These are phyloP conservation scores for Fusarium goolgardi DNA, from an alignment of 2,329 filamentous ascomycete species.

Conservation along the genomic window DNA sequence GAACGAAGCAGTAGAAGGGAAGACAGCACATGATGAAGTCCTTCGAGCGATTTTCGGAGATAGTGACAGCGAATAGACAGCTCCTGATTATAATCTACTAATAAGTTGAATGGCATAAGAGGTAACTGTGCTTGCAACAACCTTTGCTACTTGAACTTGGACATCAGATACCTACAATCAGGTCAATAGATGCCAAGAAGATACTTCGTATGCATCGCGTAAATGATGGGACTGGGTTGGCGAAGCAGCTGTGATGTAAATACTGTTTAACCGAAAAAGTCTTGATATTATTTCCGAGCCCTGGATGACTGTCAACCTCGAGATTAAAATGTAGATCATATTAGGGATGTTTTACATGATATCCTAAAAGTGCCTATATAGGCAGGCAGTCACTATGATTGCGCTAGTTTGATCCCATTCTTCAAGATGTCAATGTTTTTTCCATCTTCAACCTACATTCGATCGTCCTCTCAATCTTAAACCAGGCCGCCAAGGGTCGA, in stretches of 20 bases:
- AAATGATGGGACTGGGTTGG: neutral
- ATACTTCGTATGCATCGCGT: neutral
- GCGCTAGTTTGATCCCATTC: neutral
- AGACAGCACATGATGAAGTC: conserved; percentile 80
- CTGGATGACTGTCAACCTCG: neutral
- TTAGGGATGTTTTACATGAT: neutral
- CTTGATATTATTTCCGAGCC: conserved; percentile 1
- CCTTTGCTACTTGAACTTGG: neutral
- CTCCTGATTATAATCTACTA: neutral
- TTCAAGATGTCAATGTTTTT: neutral
- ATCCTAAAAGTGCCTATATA: neutral
- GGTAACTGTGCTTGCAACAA: neutral
- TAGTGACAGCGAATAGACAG: conserved; percentile 72
- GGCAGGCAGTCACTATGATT: neutral
- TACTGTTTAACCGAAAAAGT: conserved; percentile 1
- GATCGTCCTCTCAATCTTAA: conserved; percentile 27
- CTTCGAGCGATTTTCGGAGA: conserved; percentile 96
- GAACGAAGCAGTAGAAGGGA: conserved; percentile 75
- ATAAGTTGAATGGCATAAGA: neutral
- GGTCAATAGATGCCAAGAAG: neutral
- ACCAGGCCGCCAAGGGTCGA: conserved; percentile 26
- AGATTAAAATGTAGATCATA: neutral
- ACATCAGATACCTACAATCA: neutral
- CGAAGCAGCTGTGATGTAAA: conserved; percentile 2
- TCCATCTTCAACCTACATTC: neutral